These are phyloP conservation scores for Ophiosphaerella narmari DNA, from an alignment of 2,329 filamentous ascomycete genomes.

Conservation along the genomic window DNA sequence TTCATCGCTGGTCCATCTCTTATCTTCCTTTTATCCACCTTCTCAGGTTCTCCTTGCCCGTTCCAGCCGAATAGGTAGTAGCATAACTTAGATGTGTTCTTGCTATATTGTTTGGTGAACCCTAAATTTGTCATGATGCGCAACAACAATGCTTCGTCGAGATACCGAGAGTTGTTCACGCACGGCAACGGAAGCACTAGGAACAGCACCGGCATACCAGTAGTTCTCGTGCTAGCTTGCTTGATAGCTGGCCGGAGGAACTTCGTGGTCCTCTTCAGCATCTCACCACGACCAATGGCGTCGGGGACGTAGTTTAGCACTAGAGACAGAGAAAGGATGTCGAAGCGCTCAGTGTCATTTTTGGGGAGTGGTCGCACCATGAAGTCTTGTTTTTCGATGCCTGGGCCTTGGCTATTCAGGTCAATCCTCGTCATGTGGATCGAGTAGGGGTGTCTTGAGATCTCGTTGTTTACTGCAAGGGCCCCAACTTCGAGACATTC, in stretches of 20 bases:
- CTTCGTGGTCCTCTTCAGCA: constrained; percentile 63
- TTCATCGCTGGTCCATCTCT: constrained; percentile 78
- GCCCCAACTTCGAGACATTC: constrained; percentile 88
- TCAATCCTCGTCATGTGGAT: constrained; percentile 86
- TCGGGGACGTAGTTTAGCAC: constrained; percentile 95
- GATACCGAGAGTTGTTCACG: constrained; percentile 86
- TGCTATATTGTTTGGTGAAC: constrained; percentile 68
- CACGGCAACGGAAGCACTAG: constrained; percentile 89
- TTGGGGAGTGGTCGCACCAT: constrained; percentile 81
- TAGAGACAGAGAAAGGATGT: constrained; percentile 88
- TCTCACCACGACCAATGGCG: constrained; percentile 73
- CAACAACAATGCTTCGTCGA: constrained; percentile 70
- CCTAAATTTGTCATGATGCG: constrained; percentile 79
- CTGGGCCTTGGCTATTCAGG: constrained; percentile 80
- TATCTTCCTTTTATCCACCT: constrained; percentile 75
- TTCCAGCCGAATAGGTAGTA: constrained; percentile 82
- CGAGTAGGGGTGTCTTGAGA: constrained; percentile 67
- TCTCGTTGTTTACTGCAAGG: constrained; percentile 81
- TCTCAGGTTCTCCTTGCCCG: constrained; percentile 32
- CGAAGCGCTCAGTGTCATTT: constrained; percentile 68
- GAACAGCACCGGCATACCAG: constrained; percentile 70
- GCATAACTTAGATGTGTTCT: constrained; percentile 79
- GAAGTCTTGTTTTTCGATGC: constrained; percentile 89
- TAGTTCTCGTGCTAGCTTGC: neutral
- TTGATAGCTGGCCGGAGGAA: constrained; percentile 32